phyloP scores from a whole-genome alignment of 2,329 filamentous ascomycete species.

The Fusarium torreyae region DNA sequence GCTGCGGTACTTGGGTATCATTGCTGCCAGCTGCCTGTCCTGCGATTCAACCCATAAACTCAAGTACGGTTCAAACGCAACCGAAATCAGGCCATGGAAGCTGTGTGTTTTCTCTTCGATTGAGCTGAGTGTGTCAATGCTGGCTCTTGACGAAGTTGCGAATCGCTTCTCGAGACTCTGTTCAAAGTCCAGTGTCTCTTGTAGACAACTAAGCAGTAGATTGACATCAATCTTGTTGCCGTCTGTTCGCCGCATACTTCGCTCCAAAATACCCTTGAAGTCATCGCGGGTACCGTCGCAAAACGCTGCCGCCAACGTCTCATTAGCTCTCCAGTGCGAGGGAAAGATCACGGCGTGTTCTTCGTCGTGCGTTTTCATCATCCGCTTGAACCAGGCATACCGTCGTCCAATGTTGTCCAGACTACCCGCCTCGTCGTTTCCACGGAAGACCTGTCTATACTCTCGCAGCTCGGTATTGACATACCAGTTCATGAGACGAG shows the following conservation, averaged over 20 bases:
- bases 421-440: constrained; percentile 95
- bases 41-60: constrained; percentile 98
- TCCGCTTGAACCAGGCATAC: constrained; percentile 97
- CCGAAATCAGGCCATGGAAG: constrained; percentile 93
- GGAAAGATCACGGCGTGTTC: constrained; percentile 94
- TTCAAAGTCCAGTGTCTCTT: constrained; percentile 97
- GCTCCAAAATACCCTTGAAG: constrained; percentile 92
- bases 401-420: constrained; percentile 95
- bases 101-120: constrained; percentile 80
- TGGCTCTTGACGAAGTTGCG: constrained; percentile 79
- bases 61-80: constrained; percentile 96
- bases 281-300: constrained; percentile 97
- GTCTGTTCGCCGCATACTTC: constrained; percentile 83
- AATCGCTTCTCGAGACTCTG: constrained; percentile 91
- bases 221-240: constrained; percentile 91
- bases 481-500: constrained; percentile 93
- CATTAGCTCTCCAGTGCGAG: constrained; percentile 87
- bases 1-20: constrained; percentile 90
- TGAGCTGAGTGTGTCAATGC: constrained; percentile 90
- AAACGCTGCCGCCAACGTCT: constrained; percentile 90
- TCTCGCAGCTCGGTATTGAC: constrained; percentile 97
- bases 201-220: constrained; percentile 86
- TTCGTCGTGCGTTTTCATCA: constrained; percentile 95
- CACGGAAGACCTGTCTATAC: constrained; percentile 94
- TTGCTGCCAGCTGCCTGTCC: constrained; percentile 85